Base-by-base conservation (phyloP, 108 stramenopile genomes). In the Pseudonitzschia delicatissima region DNA sequence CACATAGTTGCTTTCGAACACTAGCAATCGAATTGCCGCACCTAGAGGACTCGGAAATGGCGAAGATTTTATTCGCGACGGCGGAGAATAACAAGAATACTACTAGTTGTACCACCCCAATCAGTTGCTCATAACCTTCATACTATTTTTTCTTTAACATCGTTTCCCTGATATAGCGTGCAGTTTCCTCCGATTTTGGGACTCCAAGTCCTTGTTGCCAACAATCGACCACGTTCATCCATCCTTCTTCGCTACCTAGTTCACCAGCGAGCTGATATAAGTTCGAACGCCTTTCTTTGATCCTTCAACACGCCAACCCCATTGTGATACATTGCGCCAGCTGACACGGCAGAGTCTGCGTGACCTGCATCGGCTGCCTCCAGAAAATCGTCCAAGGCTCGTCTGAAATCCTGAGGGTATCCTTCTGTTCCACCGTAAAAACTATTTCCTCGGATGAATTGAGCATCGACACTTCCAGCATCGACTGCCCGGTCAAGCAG, bases 221-320 rank as follows among this genome's bases (percentile, higher is more conserved):
- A 50, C 92, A 93, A 20, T 80, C 84, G 13, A 90, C 89, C 7
- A 90, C 92, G 72, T 93, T 93, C 23, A 79, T 65, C 92, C 92
- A 93, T 20, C 92, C 92, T 42, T 90, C 92, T 36, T 62, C 40
- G 47, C 82, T 85, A 8, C 92, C 92, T 45, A 93, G 34, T 64
- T 93, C 92, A 5, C 88, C 92, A 28, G 86, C 92, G 29, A 63
- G 61, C 50, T 93, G 92, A 70, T 93, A 93, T 44, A 90, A 42
- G n/a, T 20, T 87, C 79, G 76, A 93, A 93, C 55, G 92, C 89
- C 35, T 66, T 60, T 57, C 48, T 49, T 52, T 83, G 83, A 73
- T 90, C 86, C 7, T 64, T 72, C 55, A 71, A 57, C 25, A 88
- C 68, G 17, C 85, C 79, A 20, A 74, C 71, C 25, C 85, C 88